These are phyloP conservation scores for Gautieria morchelliformis DNA, from an alignment of 768 basidiomycete species.

Conservation along the genomic window DNA sequence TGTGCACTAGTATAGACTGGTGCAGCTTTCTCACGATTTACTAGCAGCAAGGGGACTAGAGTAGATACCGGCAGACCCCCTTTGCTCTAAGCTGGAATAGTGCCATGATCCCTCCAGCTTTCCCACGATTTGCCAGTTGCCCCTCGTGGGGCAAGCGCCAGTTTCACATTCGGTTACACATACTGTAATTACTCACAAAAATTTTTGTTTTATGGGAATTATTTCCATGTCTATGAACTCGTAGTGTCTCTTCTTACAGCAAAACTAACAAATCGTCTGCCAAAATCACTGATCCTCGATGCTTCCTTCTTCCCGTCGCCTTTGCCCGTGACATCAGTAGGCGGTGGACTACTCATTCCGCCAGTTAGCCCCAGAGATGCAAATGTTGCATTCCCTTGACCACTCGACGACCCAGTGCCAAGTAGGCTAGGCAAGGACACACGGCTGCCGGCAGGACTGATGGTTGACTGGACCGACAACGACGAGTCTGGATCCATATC, in stretches of 20 bases:
- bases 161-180: too few species aligned
- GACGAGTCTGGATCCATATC: slow-evolving; percentile 86
- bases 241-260: slow-evolving; percentile 68
- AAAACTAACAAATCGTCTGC: slow-evolving; percentile 77
- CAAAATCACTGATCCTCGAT: slow-evolving; percentile 81
- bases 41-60: too few species aligned
- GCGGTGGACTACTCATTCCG: slow-evolving; percentile 35
- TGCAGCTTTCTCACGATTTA: too few species aligned
- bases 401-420: slow-evolving; percentile 12
- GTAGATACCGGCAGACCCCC: too few species aligned
- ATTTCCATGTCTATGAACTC: background rate
- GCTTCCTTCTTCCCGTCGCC: slow-evolving; percentile 44
- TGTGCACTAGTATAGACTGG: too few species aligned
- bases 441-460: slow-evolving; percentile 59
- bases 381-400: slow-evolving; percentile 50
- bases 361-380: slow-evolving; percentile 43
- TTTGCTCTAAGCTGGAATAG: too few species aligned
- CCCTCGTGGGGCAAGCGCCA: too few species aligned
- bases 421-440: slow-evolving; percentile 41
- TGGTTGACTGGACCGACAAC: slow-evolving; percentile 36
- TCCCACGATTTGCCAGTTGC: too few species aligned
- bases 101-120: too few species aligned
- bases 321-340: slow-evolving; percentile 28
- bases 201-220: background rate
- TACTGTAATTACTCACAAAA: too few species aligned